Conservation (phyloP, 1,139 yeast species). For the Yamadazyma dendronema region DNA sequence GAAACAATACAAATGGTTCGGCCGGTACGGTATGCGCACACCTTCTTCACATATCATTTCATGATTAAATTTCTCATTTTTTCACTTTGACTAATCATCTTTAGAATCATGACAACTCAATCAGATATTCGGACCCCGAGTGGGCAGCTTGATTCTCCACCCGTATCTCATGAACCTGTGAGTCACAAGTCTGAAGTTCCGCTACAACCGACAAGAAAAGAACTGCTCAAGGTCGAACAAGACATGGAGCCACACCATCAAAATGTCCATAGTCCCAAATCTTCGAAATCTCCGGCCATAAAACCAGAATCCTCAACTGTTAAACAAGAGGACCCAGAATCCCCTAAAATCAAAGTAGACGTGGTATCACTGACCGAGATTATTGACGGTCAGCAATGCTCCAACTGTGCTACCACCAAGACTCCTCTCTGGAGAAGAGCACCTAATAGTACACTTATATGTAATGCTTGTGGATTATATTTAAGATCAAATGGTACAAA, state of each 20-base stretch:
- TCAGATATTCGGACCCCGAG: neutral
- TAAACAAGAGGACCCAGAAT: neutral
- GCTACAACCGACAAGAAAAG: too few species aligned
- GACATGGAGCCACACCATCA: neutral
- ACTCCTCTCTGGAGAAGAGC: slow-evolving; percentile 73
- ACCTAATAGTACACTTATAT: slow-evolving; percentile 62
- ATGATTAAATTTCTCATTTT: neutral
- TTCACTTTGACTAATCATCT: too few species aligned
- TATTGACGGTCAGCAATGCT: slow-evolving; percentile 49
- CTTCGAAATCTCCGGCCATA: neutral
- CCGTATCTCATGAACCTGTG: too few species aligned
- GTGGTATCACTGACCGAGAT: slow-evolving; percentile 13
- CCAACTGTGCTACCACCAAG: slow-evolving; percentile 66
- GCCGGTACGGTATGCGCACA: neutral
- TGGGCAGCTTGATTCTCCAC: too few species aligned
- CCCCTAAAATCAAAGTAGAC: slow-evolving; percentile 4
- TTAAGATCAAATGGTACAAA: slow-evolving; percentile 53
- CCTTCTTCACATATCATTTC: neutral
- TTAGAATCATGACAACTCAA: too few species aligned
- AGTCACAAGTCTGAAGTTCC: too few species aligned
- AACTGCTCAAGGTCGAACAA: too few species aligned
- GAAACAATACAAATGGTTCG: neutral
- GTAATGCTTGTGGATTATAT: slow-evolving; percentile 72
- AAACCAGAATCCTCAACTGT: too few species aligned
- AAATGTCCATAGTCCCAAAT: neutral